Percentiles rank a stretch among this genome's conserved stretches.
These are phyloP conservation scores for Populus deltoides DNA, from an alignment of 345 rosid genomes.

Conservation along the genomic window DNA sequence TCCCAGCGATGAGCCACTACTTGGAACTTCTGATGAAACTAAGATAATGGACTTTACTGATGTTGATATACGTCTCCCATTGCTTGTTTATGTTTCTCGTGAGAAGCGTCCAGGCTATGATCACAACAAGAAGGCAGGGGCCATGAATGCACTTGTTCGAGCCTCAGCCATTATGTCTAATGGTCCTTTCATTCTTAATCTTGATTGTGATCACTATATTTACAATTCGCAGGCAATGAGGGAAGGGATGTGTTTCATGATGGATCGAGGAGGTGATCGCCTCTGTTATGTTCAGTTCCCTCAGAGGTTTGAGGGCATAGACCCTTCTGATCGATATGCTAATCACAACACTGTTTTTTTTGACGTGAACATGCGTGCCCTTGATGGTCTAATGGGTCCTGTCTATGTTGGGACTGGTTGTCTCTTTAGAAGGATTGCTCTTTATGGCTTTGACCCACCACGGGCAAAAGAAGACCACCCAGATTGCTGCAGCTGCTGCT, in stretches of 20 bases:
- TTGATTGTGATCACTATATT: slow-evolving; percentile 96
- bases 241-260: slow-evolving; percentile 99
- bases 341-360: slow-evolving; percentile 98
- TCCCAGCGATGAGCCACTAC: slow-evolving; percentile 88
- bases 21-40: slow-evolving; percentile 60
- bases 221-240: slow-evolving; percentile 91
- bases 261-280: slow-evolving; percentile 97
- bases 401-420: slow-evolving; percentile 98
- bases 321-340: slow-evolving; percentile 96
- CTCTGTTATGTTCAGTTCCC: slow-evolving; percentile 95
- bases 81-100: slow-evolving; percentile 96
- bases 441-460: slow-evolving; percentile 93
- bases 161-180: slow-evolving; percentile 98
- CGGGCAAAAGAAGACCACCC: slow-evolving; percentile 62
- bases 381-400: slow-evolving; percentile 98
- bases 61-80: slow-evolving; percentile 90
- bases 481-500: slow-evolving; percentile 73
- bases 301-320: slow-evolving; percentile 96
- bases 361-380: slow-evolving; percentile 98
- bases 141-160: slow-evolving; percentile 96
- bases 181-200: slow-evolving; percentile 95
- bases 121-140: slow-evolving; percentile 99
- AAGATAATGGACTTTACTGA: slow-evolving; percentile 67
- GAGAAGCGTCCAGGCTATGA: slow-evolving; percentile 99
- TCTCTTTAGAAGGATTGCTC: slow-evolving; percentile 85